These are phyloP conservation scores for Passalora sequoiae DNA, from an alignment of 2,329 filamentous ascomycete genomes.

Conservation along the genomic window DNA sequence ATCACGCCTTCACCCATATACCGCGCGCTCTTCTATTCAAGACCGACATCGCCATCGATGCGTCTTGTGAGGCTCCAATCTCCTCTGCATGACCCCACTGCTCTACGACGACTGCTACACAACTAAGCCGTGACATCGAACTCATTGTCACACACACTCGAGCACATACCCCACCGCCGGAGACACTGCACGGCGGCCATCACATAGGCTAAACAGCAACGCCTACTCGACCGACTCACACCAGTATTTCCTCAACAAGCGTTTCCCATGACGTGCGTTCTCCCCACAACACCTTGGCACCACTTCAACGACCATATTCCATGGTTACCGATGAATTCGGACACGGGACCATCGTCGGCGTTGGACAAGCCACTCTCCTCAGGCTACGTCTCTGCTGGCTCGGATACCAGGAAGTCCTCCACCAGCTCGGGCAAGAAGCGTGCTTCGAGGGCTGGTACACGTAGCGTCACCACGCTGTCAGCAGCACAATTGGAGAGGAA, in stretches of 20 bases:
- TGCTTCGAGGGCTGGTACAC: constrained; percentile 51
- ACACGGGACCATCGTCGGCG: constrained; percentile 18
- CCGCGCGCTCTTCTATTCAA: constrained; percentile 13
- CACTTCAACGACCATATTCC: constrained; percentile 26
- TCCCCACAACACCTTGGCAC: constrained; percentile 27
- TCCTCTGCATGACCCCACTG: constrained; percentile 12
- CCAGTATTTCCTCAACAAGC: constrained; percentile 5
- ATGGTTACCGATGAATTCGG: constrained; percentile 32
- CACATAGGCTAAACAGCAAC: constrained; percentile 2
- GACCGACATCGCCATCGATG: constrained; percentile 14
- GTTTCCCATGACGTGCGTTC: constrained; percentile 30
- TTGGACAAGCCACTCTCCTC: constrained; percentile 25
- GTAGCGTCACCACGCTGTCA: constrained; percentile 54
- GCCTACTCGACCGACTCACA: constrained; percentile 5
- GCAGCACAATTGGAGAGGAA: constrained; percentile 56
- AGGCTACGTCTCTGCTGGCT: constrained; percentile 29
- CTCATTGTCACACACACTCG: background rate
- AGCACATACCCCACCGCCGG: constrained; percentile 14
- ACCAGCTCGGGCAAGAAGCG: constrained; percentile 41
- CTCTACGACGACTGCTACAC: too few relatives aligned
- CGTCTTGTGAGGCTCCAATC: constrained; percentile 12
- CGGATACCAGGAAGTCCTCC: constrained; percentile 26
- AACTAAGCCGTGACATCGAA: too few relatives aligned
- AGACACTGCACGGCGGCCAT: constrained; percentile 20
- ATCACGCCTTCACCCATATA: constrained; percentile 15